These are phyloP conservation scores for Dothiorella sarmentorum DNA, from an alignment of 2,329 filamentous ascomycete genomes.

Conservation along the genomic window DNA sequence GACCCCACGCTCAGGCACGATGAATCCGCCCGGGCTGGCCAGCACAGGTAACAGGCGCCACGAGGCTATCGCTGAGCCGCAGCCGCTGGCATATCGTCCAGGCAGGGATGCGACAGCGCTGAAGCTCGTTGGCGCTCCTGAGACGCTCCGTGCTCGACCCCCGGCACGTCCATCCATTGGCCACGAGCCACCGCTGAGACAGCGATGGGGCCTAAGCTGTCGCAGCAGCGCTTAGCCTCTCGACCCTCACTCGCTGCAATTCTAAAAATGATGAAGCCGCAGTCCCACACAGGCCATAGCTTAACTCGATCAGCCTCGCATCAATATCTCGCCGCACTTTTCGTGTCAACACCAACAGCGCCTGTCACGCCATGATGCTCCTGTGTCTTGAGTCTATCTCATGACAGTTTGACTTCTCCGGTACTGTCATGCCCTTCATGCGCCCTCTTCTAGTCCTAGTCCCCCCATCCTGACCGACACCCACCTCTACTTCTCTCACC, in stretches of 20 bases:
- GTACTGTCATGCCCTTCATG: conserved; percentile 10
- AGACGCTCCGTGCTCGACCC: neutral
- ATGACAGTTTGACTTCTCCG: conserved; percentile 6
- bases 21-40: neutral
- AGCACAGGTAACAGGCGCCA: neutral
- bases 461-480: neutral
- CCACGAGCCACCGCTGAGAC: neutral
- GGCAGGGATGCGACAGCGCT: conserved; percentile 13
- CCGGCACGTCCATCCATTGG: neutral
- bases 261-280: neutral
- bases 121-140: conserved; percentile 6
- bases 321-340: conserved; percentile 9
- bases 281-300: conserved; percentile 9
- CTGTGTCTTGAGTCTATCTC: conserved; percentile 13
- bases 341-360: conserved; percentile 13
- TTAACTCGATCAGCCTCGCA: conserved; percentile 6
- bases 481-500: conserved; percentile 4
- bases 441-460: conserved; percentile 2
- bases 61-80: conserved; percentile 11
- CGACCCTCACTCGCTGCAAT: neutral
- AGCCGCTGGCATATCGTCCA: conserved; percentile 3
- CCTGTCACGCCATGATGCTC: conserved; percentile 16
- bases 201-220: neutral
- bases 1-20: neutral
- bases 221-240: conserved; percentile 12